Percentiles rank a stretch among this genome's conserved stretches.
These are phyloP conservation scores for Physocladia obscura DNA, from an alignment of 192 early-diverging fungal species.

Conservation along the genomic window DNA sequence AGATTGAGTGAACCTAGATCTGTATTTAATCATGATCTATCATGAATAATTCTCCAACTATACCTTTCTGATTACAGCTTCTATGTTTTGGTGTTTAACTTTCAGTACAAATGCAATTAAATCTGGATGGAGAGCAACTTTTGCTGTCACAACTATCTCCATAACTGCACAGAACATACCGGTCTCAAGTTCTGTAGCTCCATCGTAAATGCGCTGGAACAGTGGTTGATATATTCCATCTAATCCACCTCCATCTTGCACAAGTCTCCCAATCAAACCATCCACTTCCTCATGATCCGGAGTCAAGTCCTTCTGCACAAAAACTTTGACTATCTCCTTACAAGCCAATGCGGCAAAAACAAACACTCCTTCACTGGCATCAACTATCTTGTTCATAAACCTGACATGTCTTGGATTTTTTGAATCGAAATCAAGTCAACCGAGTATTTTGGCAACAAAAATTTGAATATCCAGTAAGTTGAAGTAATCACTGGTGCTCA, in stretches of 20 bases:
- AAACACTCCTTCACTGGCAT: no score
- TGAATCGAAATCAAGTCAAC: background rate
- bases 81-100: background rate
- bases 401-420: background rate
- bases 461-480: background rate
- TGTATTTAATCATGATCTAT: background rate
- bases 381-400: no score
- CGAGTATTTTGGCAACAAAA: background rate
- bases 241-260: background rate
- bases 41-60: background rate
- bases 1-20: background rate
- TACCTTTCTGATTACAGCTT: background rate
- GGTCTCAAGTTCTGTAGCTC: background rate
- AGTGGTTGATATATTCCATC: background rate
- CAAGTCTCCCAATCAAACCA: background rate
- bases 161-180: background rate
- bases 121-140: background rate
- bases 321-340: background rate
- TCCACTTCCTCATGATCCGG: no score
- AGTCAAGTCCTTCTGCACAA: no score
- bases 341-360: background rate
- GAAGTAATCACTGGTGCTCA: background rate
- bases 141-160: background rate
- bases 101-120: background rate
- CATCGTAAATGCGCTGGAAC: background rate